These are phyloP conservation scores for Boletus semigastroideus DNA, from an alignment of 1,284 basidiomycete genomes.

Conservation along the genomic window DNA sequence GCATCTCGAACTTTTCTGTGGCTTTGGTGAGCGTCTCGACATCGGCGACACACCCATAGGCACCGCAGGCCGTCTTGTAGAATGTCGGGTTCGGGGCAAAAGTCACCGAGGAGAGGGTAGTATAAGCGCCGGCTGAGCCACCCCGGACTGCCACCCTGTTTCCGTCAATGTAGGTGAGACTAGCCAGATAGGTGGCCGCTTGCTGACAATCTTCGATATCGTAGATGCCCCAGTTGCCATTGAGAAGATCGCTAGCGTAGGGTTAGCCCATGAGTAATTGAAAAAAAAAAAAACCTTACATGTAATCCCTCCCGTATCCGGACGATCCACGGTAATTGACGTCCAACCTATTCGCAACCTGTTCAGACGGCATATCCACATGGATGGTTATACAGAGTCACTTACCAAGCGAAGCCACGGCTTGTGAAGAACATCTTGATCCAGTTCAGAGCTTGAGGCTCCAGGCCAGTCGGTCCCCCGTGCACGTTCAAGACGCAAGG, in stretches of 20 bases:
- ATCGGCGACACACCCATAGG: conserved; percentile 55
- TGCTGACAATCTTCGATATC: conserved; percentile 21
- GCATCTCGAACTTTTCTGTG: conserved; percentile 64
- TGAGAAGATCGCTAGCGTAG: conserved; percentile 8
- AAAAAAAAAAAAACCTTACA: conserved; percentile 5
- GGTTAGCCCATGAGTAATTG: background rate
- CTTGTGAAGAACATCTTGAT: conserved; percentile 27
- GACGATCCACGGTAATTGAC: conserved; percentile 29
- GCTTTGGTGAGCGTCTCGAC: conserved; percentile 45
- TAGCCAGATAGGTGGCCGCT: conserved; percentile 5
- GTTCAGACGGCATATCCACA: background rate
- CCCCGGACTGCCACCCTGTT: conserved; percentile 59
- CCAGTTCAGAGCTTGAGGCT: conserved; percentile 21
- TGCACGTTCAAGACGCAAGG: conserved; percentile 26
- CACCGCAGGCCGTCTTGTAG: conserved; percentile 36
- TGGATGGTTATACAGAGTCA: background rate
- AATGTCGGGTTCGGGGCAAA: conserved; percentile 27
- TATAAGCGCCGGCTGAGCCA: conserved; percentile 59
- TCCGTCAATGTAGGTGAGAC: conserved; percentile 19
- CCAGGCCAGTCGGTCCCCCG: conserved; percentile 26
- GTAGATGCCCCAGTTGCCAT: conserved; percentile 18
- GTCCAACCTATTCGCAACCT: conserved; percentile 13
- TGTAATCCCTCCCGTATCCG: conserved; percentile 22
- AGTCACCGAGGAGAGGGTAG: conserved; percentile 51
- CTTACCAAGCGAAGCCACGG: conserved; percentile 29